Percentiles rank a stretch among this genome's conserved stretches.
phyloP scores from a whole-genome alignment of 225 moss, liverwort and hornwort genomes.

The Neckera pumila region DNA sequence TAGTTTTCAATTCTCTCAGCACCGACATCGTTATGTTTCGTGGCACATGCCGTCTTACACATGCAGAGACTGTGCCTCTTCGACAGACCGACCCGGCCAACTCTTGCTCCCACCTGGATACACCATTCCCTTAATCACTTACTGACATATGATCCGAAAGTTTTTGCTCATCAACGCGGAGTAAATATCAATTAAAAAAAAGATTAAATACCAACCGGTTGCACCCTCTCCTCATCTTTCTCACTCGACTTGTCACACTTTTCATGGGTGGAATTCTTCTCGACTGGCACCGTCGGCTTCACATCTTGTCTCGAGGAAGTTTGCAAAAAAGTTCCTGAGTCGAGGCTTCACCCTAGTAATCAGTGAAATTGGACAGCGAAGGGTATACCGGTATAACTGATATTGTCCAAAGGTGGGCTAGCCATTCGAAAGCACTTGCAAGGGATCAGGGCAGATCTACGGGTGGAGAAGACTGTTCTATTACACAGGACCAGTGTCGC shows the following conservation, averaged over 20 bases:
- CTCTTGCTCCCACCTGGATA: conserved; percentile 32
- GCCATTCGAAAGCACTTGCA: no score
- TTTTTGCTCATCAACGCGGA: neutral
- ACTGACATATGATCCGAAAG: neutral
- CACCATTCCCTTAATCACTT: neutral
- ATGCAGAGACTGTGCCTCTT: conserved; percentile 28
- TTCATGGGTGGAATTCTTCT: neutral
- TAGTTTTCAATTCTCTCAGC: conserved; percentile 13
- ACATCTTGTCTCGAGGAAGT: neutral
- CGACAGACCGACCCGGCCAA: conserved; percentile 16
- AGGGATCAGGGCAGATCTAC: no score
- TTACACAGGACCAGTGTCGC: no score
- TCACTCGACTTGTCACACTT: neutral
- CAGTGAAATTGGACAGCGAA: neutral
- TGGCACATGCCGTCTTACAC: conserved; percentile 31
- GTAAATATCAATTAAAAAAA: no score
- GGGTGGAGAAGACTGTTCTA: no score
- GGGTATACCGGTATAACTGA: no score
- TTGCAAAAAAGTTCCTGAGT: neutral
- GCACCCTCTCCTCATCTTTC: neutral
- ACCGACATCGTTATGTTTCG: conserved; percentile 14
- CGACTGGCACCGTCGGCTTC: neutral
- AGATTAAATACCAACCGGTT: neutral
- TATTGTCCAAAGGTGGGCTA: no score
- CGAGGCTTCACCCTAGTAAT: neutral